Evolutionary conservation across 306 rosid genomes (phyloP), one percentile per base, ranked within the genome.

Genomic region (Quercus aquifolioides): DNA sequence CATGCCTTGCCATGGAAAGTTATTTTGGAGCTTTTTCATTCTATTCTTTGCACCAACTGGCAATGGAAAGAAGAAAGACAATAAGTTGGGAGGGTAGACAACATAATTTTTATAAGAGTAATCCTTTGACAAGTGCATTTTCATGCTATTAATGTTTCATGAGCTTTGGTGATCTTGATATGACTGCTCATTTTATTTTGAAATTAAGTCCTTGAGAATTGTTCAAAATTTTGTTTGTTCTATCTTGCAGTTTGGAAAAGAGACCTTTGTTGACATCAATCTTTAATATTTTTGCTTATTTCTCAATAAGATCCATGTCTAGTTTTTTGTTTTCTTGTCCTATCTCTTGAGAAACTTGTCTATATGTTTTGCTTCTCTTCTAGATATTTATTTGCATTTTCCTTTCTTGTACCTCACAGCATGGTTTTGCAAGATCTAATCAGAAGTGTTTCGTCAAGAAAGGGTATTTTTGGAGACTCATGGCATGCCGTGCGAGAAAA

Each of bases 391-490:
- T 65, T 74, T 60, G 56, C 54, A 71, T 54, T 56, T 75, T 71
- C 71, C 64, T 77, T 57, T 85, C 73, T 71, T 82, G 58, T 78
- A 60, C 84, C 74, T 80, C 90, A 84, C 85, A 94, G 99, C 85
- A 82, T 82, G 86, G 92, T 93, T 88, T 89, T 95, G 85, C 89
- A 90, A 83, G 97, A 95, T 85, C 97, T 95, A 76, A 79, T 92
- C 83, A 90, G 90, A 91, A 81, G 60, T 71, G 87, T 91, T 76
- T 78, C 88, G 69, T 87, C 87, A 72, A 83, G 85, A 86, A 83
- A 71, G 73, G 88, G 86, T 63, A 81, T 76, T 69, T 90, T 77
- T 88, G 98, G 89, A 74, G 92, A 89, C 75, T 81, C 88, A 46
- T 95, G 97, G 88, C 79, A 57, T 78, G 89, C 70, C 74, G 80